Evolutionary conservation across 805 yeast genomes (phyloP), one percentile per base, ranked within the genome.

Genomic region (Nakazawaea ambrosiae): DNA sequence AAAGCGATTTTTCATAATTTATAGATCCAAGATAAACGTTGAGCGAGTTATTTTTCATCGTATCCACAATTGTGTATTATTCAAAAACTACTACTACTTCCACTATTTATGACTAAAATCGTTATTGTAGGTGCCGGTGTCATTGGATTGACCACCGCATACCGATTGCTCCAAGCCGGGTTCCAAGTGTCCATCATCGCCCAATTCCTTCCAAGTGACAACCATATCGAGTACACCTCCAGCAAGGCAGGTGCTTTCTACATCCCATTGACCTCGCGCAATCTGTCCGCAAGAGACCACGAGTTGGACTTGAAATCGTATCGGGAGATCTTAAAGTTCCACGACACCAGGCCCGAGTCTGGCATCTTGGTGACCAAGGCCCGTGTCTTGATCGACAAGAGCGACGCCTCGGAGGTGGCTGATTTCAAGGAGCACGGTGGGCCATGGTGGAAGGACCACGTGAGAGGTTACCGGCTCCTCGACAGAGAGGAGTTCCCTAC

Each of bases 201-300:
- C 1, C 54, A 60, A 22, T 49, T 7, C 16, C 24, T 40, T 8
- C 43, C 19, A 45, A 44, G 33, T 49, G 40, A 53, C 41, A 37
- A 63, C 17, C 65, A 66, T 36, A 58, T 66, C 23, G 66, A 66
- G 5, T 80, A 76, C 50, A 68, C 83, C 2, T 75, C 82, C 0
- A 85, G 86, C 2, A 72, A 65, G 51, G 87, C 86, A 0, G 87
- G 87, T 3, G 88, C 86, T 30, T 75, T 78, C 46, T 80, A 86
- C 83, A 63, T 62, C 34, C 71, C 81, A 11, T 74, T 76, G 57
- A 83, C 82, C 2, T 26, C 40, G 1, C 60, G 63, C 5, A 73
- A 73, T 16, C 20, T 36, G 3, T 14, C 32, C 8, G 60, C 57
- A 16, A 51, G 54, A 6, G 61, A 61, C 35, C 55, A 58, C 39